phyloP scores from a whole-genome alignment of 371 early-diverging fungal species.

The Mortierella sp. region DNA sequence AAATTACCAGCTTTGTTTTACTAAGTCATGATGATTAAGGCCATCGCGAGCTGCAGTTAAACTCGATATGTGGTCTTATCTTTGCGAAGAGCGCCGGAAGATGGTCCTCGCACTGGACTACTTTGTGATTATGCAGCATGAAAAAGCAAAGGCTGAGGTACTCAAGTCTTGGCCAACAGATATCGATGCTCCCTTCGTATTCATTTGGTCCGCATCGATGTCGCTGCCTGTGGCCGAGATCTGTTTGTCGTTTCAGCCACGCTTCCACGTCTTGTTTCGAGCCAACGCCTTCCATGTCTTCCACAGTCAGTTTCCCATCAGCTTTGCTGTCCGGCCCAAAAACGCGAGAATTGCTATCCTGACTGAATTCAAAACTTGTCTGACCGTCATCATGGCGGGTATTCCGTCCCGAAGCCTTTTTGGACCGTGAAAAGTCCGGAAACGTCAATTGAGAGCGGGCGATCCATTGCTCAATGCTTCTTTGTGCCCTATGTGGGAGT shows the following conservation, averaged over 20 bases:
- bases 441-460: background rate
- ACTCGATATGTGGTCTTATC: slow-evolving; percentile 5
- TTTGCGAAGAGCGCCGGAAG: slow-evolving; percentile 6
- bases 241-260: slow-evolving; percentile 1
- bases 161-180: slow-evolving; percentile 19
- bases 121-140: background rate
- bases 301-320: slow-evolving; percentile 4
- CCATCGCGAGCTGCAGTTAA: slow-evolving; percentile 9
- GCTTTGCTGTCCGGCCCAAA: background rate
- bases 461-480: background rate
- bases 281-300: slow-evolving; percentile 12
- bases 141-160: slow-evolving; percentile 9
- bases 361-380: background rate
- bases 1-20: too few relatives aligned
- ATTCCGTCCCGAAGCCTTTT: too few relatives aligned
- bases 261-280: slow-evolving; percentile 5
- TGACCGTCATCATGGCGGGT: too few relatives aligned
- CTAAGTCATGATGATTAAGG: too few relatives aligned
- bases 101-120: background rate
- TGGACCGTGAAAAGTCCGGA: too few relatives aligned
- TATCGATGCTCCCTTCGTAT: background rate
- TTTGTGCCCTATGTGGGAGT: background rate
- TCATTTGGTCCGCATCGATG: background rate
- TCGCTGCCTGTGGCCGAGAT: background rate
- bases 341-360: background rate